Conservation (phyloP, 371 early-diverging fungal species). For the Mucor indicus region DNA sequence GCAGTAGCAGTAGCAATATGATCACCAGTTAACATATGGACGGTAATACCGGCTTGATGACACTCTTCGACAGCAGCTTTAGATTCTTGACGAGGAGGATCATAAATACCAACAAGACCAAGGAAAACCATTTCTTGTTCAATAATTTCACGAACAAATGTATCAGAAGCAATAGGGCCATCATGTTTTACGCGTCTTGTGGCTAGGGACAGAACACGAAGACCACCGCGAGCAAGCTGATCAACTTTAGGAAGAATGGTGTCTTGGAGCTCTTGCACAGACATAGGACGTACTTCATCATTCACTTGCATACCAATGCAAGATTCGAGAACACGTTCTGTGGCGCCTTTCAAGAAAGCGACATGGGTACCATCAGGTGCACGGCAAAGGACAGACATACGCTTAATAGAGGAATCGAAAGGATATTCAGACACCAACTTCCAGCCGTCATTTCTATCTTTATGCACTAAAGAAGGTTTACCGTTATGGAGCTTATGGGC, state of each 20-base stretch:
- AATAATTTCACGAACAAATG: slow-evolving; percentile 53
- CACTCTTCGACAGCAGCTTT: slow-evolving; percentile 80
- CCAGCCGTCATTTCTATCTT: slow-evolving; percentile 41
- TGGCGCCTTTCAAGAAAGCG: slow-evolving; percentile 69
- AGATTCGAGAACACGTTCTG: slow-evolving; percentile 67
- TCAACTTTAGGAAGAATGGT: slow-evolving; percentile 58
- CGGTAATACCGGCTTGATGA: slow-evolving; percentile 88
- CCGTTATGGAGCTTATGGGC: slow-evolving; percentile 70
- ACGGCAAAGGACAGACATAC: slow-evolving; percentile 85
- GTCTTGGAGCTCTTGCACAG: slow-evolving; percentile 43
- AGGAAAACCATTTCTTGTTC: slow-evolving; percentile 82
- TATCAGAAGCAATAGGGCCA: slow-evolving; percentile 33
- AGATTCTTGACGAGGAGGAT: slow-evolving; percentile 85
- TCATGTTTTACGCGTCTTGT: slow-evolving; percentile 47
- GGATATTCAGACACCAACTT: slow-evolving; percentile 77
- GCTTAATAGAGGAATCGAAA: slow-evolving; percentile 84
- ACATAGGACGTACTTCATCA: slow-evolving; percentile 32
- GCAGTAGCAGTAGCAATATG: slow-evolving; percentile 92
- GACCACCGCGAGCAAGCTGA: slow-evolving; percentile 62
- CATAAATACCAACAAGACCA: slow-evolving; percentile 91
- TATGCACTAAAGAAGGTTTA: slow-evolving; percentile 51
- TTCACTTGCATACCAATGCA: slow-evolving; percentile 56
- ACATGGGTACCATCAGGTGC: slow-evolving; percentile 52
- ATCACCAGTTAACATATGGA: slow-evolving; percentile 96
- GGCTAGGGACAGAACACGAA: slow-evolving; percentile 62